Base-by-base conservation (phyloP, 768 basidiomycete genomes). In the Rhizopogon vulgaris region DNA sequence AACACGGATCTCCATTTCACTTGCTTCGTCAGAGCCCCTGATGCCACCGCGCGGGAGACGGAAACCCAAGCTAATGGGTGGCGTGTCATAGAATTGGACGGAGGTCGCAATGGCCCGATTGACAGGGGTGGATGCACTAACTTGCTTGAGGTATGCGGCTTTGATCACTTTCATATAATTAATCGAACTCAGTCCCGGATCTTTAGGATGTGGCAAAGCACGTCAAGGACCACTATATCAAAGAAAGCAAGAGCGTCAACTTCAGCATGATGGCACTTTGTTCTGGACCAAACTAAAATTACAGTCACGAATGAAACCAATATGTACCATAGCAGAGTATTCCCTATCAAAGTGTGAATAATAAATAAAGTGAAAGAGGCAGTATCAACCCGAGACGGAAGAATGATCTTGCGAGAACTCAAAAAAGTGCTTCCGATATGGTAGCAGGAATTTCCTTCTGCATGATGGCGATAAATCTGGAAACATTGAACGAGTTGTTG, bases 1-100 rank as follows among this genome's bases (percentile, higher is more conserved):
- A 74, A 90, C 37, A 87, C 87, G 0, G 77, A 89, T 59, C 73
- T 91, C 7, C 94, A 96, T 68, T 97, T 94, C 57, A 89, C 88
- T 1, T 84, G 85, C 60, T 97, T 96, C 60, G 80, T 96, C 32
- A 75, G 77, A 52, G 88, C 87, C 0, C 81, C 83, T 1, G 72
- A 69, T 30, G 63, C 71, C 1, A 65, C 66, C 1, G 56, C 38
- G 41, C 58, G 15, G 52, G 51, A 18, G 11, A 42, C 28, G 50
- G 55, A 39, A 50, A 65, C 17, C 52, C 14, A 30, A 57, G 60
- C 9, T 55, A 67, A 55, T 58, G 61, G 34, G 61, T 62, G 56
- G 68, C 76, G 86, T 41, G 66, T 96, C 6, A 71, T 95, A 41
- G 94, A 96, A 66, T 71, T 98, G 42, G 93, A 96, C 68, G 94